Base-by-base conservation (phyloP, 208 protist genomes). In the Polymyxa betae region DNA sequence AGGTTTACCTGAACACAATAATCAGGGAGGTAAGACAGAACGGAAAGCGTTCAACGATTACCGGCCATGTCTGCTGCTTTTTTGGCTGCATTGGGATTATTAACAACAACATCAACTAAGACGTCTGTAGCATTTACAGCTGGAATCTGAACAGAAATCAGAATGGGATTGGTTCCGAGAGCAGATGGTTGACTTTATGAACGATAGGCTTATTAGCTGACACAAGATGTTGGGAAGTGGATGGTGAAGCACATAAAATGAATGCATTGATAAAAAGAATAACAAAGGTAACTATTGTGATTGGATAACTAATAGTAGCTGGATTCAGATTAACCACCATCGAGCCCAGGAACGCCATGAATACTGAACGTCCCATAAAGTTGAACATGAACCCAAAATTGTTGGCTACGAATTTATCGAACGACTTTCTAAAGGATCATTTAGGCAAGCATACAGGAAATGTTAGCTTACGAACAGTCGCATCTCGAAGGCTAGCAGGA, bases 381-480 rank as follows among this genome's bases (percentile, higher is more conserved):
- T 82, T 82, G 72, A 82, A 82, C n/a, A 82, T 40, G n/a, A 82
- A 82, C 72, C 72, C 72, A 82, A 82, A 82, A 43, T 82, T 82
- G 5, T 35, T 82, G 5, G 72, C 72, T 38, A n/a, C 72, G 72
- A 40, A 82, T 43, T 45, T 35, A n/a, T 82, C 72, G 35, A 82
- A 82, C 5, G n/a, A 82, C n/a, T 35, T 5, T 35, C 72, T 82
- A 43, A 5, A 35, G 5, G 5, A 35, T 43, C n/a, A n/a, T 35
- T 43, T 35, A 43, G 72, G 5, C 35, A 45, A 82, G n/a, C 5
- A 12, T 38, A 35, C 12, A n/a, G 40, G 16, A 35, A 35, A 35
- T 82, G 72, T 5, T 35, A 35, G 72, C 5, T 35, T 5, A 82
- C 72, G 5, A 38, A 43, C 72, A 82, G 16, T 35, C 72, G 72